Evolutionary conservation across 1,284 basidiomycete genomes (phyloP).

Genomic region (Puccinia polysora): DNA sequence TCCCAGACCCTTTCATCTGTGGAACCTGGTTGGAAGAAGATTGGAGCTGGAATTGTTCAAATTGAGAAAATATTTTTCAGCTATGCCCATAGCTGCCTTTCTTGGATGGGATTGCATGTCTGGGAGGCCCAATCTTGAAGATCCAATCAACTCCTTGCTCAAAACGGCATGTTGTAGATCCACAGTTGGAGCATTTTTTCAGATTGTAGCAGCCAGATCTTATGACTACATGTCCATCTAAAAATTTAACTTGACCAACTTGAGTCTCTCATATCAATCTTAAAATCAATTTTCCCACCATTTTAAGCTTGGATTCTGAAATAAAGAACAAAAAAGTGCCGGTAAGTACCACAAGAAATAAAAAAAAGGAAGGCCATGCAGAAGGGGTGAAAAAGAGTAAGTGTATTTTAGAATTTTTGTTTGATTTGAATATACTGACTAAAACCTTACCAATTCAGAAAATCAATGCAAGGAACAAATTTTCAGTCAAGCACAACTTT

Average conservation of each 20-base stretch:
- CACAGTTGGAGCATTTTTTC: background rate
- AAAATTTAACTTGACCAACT: background rate
- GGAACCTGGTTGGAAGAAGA: background rate
- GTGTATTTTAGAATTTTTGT: background rate
- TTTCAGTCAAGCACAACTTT: background rate
- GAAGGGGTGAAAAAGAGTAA: background rate
- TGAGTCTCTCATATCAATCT: background rate
- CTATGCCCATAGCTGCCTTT: background rate
- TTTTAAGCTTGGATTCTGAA: background rate
- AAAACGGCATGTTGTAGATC: background rate
- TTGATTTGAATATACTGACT: background rate
- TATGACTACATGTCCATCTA: background rate
- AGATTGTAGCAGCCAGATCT: background rate
- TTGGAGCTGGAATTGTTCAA: background rate
- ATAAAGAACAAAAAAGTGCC: background rate
- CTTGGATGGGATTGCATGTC: background rate
- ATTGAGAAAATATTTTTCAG: background rate
- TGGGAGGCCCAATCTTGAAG: background rate
- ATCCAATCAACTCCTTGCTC: background rate
- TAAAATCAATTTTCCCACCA: background rate
- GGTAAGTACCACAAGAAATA: background rate
- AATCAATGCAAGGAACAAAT: background rate
- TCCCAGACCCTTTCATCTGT: background rate
- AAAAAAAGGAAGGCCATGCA: background rate
- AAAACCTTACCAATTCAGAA: background rate